Base-by-base conservation (phyloP, 1,284 basidiomycete species). In the Xanthoconium separans region DNA sequence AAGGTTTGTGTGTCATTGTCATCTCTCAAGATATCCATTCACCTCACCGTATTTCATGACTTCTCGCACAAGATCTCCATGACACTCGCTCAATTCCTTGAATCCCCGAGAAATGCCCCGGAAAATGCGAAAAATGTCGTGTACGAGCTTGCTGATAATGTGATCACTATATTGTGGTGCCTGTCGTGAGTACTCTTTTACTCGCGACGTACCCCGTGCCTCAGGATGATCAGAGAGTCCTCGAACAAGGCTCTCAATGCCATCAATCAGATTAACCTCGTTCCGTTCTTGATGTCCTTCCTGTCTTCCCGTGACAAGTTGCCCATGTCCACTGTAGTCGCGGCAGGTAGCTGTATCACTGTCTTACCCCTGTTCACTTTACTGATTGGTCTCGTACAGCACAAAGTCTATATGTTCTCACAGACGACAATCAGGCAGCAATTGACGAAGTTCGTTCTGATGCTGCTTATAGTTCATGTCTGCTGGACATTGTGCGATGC, bases 141-240 rank as follows among this genome's bases (percentile, higher is more conserved):
- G 6, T 93, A 92, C 65, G 85, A 89, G 58, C 88, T 96, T 65
- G 83, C 92, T 4, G 94, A 97, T 62, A 96, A 94, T 70, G 82
- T 95, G 29, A 89, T 96, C 58, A 93, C 91, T 10, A 83, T 91
- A 22, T 71, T 98, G 30, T 97, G 95, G 95, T 94, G 92, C 73
- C 79, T 98, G 56, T 91, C 91, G 92, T 94, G 73, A 82, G 91
- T 78, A 13, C 6, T 18, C 43, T 44, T 24, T 24, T 5, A 43
- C 2, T 6, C 10, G 52, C 48, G 11, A 31, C 15, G 47, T 22
- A 15, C 30, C 8, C 50, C 40, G 50, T 34, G 46, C 52, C 60
- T 64, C 50, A 62, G 65, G 47, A 66, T 72, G 68, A 60, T 70
- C 77, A 91, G 91, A 68, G 91, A 94, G 77, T 93, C 93, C 2